phyloP scores from a whole-genome alignment of 192 early-diverging fungal genomes.

The Rhizophlyctis rosea region DNA sequence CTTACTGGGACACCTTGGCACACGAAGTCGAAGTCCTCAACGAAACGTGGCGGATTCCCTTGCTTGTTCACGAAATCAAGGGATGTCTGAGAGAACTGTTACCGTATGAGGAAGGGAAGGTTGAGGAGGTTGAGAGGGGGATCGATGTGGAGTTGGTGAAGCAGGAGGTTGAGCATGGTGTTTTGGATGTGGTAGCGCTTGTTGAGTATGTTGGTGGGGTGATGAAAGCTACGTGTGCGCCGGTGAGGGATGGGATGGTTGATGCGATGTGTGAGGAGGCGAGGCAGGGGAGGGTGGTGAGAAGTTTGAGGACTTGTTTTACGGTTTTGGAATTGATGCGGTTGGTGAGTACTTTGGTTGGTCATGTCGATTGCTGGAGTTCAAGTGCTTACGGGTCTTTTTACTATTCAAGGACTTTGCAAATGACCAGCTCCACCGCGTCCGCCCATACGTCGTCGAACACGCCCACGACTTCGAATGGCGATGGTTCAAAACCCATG shows the following conservation, averaged over 20 bases:
- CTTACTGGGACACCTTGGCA: constrained; percentile 73
- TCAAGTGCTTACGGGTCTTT: background rate
- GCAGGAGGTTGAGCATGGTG: constrained; percentile 65
- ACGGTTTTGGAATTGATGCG: constrained; percentile 72
- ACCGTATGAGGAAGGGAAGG: constrained; percentile 37
- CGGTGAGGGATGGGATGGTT: constrained; percentile 61
- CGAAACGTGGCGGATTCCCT: constrained; percentile 46
- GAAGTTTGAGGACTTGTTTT: constrained; percentile 69
- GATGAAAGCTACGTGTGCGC: constrained; percentile 67
- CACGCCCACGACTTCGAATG: constrained; percentile 67
- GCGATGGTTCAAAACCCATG: constrained; percentile 58
- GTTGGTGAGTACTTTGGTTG: constrained; percentile 39
- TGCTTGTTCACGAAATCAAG: constrained; percentile 74
- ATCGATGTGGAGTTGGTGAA: constrained; percentile 47
- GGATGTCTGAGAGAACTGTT: constrained; percentile 68
- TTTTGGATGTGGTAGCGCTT: constrained; percentile 56
- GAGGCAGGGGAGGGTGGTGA: constrained; percentile 55
- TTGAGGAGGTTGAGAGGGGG: constrained; percentile 44
- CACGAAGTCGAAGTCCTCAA: constrained; percentile 42
- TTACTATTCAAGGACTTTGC: constrained; percentile 47
- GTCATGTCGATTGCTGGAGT: background rate
- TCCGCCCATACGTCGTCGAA: constrained; percentile 66
- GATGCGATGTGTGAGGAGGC: constrained; percentile 58
- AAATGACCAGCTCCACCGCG: constrained; percentile 63
- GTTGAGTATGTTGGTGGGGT: constrained; percentile 59